Percentiles rank a stretch among this genome's conserved stretches.
Evolutionary conservation across 2,329 filamentous ascomycete genomes (phyloP).

Genomic region (Polychaeton citri): DNA sequence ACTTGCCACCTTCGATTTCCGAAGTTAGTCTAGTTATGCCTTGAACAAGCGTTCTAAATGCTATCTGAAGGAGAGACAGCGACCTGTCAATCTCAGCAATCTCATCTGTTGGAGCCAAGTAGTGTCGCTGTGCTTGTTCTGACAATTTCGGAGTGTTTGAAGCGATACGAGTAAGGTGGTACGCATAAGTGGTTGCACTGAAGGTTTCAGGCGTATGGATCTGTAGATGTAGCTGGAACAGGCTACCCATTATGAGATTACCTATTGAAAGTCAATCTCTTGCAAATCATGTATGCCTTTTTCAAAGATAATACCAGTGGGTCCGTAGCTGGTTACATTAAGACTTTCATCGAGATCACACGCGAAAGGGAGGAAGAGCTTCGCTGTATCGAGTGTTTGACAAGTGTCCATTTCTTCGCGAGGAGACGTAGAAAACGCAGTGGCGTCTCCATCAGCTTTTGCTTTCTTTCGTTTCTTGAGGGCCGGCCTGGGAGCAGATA

Average conservation of each 20-base stretch:
- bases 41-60: not conserved
- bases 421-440: too few species aligned
- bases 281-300: too few species aligned
- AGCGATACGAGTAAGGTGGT: conserved; percentile 14
- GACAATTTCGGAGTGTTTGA: conserved; percentile 12
- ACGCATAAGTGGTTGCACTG: conserved; percentile 11
- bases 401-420: too few species aligned
- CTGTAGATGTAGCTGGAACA: conserved; percentile 15
- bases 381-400: too few species aligned
- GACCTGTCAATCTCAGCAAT: not conserved
- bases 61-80: not conserved
- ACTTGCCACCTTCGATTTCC: conserved; percentile 3
- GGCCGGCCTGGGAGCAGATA: not conserved
- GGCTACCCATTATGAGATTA: conserved; percentile 11
- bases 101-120: not conserved
- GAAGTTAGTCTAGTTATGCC: conserved; percentile 11
- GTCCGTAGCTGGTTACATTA: too few species aligned
- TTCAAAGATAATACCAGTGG: too few species aligned
- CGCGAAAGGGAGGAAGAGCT: too few species aligned
- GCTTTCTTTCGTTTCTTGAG: not conserved
- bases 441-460: not conserved
- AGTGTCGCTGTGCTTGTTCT: not conserved
- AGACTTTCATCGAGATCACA: too few species aligned
- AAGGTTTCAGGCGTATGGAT: conserved; percentile 8
- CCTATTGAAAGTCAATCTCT: conserved; percentile 9